Evolutionary conservation across 805 yeast species (phyloP).

Genomic region (Candida stauntonica): DNA sequence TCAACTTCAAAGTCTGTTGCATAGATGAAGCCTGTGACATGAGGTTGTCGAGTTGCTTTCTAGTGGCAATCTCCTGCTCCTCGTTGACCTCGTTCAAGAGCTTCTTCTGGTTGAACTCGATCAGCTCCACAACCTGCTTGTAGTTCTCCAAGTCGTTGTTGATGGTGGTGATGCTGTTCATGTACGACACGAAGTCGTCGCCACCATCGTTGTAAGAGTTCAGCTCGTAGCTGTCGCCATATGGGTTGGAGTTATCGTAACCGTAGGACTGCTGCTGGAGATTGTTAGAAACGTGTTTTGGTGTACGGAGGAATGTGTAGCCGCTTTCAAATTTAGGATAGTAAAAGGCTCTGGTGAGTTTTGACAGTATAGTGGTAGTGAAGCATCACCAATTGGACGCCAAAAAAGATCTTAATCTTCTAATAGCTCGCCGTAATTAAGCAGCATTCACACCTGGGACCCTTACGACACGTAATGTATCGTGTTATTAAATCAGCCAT

Average conservation of each 20-base stretch:
- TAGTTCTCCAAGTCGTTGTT: constrained; percentile 68
- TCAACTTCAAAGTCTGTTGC: constrained; percentile 67
- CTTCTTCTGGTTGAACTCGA: constrained; percentile 66
- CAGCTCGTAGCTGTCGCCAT: constrained; percentile 24
- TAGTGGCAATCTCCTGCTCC: constrained; percentile 61
- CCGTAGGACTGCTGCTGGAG: constrained; percentile 14
- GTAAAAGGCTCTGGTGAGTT: too few species aligned
- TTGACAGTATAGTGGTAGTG: too few species aligned
- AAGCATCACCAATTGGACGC: too few species aligned
- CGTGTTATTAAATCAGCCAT: too few species aligned
- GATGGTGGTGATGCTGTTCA: constrained; percentile 63
- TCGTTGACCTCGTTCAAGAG: constrained; percentile 69
- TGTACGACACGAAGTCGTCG: constrained; percentile 60
- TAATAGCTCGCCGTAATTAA: too few species aligned
- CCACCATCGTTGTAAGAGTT: constrained; percentile 23
- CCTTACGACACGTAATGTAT: too few species aligned
- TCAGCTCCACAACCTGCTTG: constrained; percentile 61
- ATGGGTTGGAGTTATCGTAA: constrained; percentile 26
- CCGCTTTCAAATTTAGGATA: too few species aligned
- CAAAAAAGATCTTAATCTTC: too few species aligned
- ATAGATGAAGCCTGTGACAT: constrained; percentile 75
- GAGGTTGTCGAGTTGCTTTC: constrained; percentile 72
- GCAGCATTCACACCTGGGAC: too few species aligned
- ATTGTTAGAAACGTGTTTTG: constrained; percentile 6
- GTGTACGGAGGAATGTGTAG: too few species aligned